A percentile compares a stretch with the other conserved stretches of the same genome.
Conservation (phyloP, 306 rosid genomes). For the Medicago arabica region DNA sequence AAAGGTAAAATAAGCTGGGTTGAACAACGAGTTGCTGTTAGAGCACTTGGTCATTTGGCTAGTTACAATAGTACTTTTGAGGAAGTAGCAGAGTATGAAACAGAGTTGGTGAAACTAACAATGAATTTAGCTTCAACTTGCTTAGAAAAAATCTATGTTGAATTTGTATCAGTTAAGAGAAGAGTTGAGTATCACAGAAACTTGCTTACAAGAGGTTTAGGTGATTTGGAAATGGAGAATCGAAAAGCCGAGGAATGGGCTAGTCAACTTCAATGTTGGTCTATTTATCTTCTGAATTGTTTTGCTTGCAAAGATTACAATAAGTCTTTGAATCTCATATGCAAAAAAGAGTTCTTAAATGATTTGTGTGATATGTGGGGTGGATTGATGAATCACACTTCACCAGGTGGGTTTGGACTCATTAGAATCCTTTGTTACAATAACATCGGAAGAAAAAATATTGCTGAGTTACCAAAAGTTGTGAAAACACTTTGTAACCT, state of each 20-base stretch:
- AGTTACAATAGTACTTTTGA: conserved; percentile 66
- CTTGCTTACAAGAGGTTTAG: conserved; percentile 76
- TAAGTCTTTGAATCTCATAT: conserved; percentile 58
- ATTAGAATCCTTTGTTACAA: conserved; percentile 69
- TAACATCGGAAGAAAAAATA: conserved; percentile 60
- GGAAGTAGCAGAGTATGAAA: conserved; percentile 52
- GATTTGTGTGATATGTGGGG: conserved; percentile 78
- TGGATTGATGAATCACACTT: conserved; percentile 66
- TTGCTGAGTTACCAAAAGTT: conserved; percentile 54
- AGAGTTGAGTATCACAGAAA: conserved; percentile 65
- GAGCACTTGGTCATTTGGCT: conserved; percentile 84
- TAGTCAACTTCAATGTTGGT: conserved; percentile 85
- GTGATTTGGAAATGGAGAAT: conserved; percentile 72
- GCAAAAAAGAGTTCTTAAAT: conserved; percentile 58
- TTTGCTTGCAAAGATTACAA: conserved; percentile 68
- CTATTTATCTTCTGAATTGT: conserved; percentile 67
- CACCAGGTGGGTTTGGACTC: conserved; percentile 77
- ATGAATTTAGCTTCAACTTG: conserved; percentile 65
- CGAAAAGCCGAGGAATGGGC: conserved; percentile 86
- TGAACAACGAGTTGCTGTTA: conserved; percentile 73
- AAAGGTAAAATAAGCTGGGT: conserved; percentile 75
- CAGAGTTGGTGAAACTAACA: conserved; percentile 56
- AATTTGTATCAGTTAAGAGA: conserved; percentile 49
- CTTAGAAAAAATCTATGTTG: conserved; percentile 54
- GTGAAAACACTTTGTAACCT: conserved; percentile 59